Conservation (phyloP, 1,284 basidiomycete species). For the Rhodotorula sp. region DNA sequence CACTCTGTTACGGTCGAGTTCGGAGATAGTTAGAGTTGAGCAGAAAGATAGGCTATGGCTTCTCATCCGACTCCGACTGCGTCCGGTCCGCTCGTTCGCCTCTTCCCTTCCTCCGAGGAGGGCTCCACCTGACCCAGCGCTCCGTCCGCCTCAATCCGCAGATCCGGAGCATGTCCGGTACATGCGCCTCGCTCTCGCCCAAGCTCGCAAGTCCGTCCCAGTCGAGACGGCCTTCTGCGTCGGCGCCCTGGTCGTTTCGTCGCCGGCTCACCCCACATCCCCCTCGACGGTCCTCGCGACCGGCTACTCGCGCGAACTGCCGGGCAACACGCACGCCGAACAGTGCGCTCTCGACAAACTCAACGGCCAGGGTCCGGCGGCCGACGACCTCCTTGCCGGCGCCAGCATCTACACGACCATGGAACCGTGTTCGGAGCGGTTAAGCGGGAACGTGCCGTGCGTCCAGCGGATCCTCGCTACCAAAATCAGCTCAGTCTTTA, state of each 20-base stretch:
- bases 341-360: conserved; percentile 83
- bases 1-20: too few species aligned
- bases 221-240: conserved; percentile 88
- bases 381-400: conserved; percentile 53
- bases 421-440: conserved; percentile 90
- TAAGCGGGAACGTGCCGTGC: conserved; percentile 83
- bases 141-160: neutral
- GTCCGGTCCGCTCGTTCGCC: neutral
- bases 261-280: conserved; percentile 45
- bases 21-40: too few species aligned
- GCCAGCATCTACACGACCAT: conserved; percentile 89
- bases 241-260: conserved; percentile 69
- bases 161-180: conserved; percentile 54
- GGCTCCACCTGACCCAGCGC: neutral
- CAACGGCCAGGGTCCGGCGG: conserved; percentile 24
- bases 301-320: conserved; percentile 87
- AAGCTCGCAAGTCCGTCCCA: conserved; percentile 71
- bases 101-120: too few species aligned
- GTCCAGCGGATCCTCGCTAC: conserved; percentile 77
- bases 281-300: conserved; percentile 60
- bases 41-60: neutral
- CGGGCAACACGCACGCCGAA: conserved; percentile 96
- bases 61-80: neutral
- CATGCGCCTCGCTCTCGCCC: conserved; percentile 65
- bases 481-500: conserved; percentile 70